These are phyloP conservation scores for Punica granatum DNA, from an alignment of 345 rosid species.

Conservation along the genomic window DNA sequence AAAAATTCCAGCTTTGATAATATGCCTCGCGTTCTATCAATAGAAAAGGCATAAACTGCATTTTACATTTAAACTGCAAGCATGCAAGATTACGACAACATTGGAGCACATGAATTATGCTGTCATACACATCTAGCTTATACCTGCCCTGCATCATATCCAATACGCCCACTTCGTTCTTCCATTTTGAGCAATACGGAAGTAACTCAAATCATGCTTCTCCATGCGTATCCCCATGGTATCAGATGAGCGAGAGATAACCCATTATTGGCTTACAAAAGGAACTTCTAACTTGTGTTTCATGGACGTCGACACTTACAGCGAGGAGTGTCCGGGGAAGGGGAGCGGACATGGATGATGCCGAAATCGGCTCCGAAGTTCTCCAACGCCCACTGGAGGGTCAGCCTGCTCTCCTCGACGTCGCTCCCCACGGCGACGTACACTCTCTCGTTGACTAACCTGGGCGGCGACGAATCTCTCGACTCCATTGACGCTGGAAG, in stretches of 20 bases:
- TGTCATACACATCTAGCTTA: no score
- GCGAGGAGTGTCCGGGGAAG: slow-evolving; percentile 7
- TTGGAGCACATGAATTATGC: neutral
- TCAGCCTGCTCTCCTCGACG: slow-evolving; percentile 33
- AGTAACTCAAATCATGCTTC: no score
- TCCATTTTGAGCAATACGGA: no score
- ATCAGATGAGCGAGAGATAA: no score
- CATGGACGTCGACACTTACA: neutral
- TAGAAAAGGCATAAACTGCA: neutral
- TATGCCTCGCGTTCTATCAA: no score
- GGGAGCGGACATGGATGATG: slow-evolving; percentile 33
- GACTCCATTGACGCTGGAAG: neutral
- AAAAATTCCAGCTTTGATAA: no score
- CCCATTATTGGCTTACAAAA: no score
- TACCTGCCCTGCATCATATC: no score
- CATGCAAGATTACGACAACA: neutral
- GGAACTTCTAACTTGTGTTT: no score
- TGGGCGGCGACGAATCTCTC: slow-evolving; percentile 16
- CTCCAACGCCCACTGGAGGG: slow-evolving; percentile 46
- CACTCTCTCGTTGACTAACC: slow-evolving; percentile 30
- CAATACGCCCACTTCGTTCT: no score
- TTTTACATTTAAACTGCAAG: neutral
- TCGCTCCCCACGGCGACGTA: slow-evolving; percentile 56
- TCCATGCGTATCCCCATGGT: no score
- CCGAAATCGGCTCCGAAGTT: slow-evolving; percentile 30